Conservation (phyloP, 371 early-diverging fungal genomes). For the Rhizomucor miehei region DNA sequence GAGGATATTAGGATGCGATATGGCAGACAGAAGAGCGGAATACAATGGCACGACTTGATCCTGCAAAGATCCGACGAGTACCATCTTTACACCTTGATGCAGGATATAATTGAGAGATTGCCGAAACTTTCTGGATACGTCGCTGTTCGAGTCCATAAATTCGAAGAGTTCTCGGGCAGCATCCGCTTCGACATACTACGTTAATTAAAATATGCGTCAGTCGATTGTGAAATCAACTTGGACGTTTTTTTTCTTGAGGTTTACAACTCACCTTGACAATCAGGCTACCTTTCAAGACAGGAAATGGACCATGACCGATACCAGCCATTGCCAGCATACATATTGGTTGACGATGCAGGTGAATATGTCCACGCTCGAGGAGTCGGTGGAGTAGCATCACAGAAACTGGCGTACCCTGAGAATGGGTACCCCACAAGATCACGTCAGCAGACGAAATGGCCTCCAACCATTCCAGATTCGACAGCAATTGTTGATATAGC, state of each 20-base stretch:
- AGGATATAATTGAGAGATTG: constrained; percentile 68
- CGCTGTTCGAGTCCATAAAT: constrained; percentile 75
- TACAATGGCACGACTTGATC: constrained; percentile 95
- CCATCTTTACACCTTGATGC: constrained; percentile 63
- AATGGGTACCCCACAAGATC: constrained; percentile 85
- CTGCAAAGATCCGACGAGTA: constrained; percentile 75
- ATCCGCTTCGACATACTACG: constrained; percentile 82
- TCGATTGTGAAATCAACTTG: not conserved
- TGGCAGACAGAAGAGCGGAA: constrained; percentile 83
- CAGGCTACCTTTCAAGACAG: constrained; percentile 72
- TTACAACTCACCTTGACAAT: constrained; percentile 57
- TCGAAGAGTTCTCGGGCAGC: constrained; percentile 91
- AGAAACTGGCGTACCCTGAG: constrained; percentile 91
- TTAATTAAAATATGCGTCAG: not conserved
- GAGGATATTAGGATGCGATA: constrained; percentile 82
- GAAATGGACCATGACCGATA: constrained; percentile 88
- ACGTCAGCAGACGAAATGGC: constrained; percentile 68
- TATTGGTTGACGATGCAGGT: constrained; percentile 60
- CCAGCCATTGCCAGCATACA: constrained; percentile 91
- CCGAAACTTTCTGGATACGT: constrained; percentile 62
- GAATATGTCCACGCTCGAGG: constrained; percentile 62
- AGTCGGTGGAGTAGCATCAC: constrained; percentile 70
- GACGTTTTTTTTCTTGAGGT: no score
- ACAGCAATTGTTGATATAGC: constrained; percentile 61
- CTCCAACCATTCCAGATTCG: constrained; percentile 38